A percentile compares a stretch with the other conserved stretches of the same genome.
Evolutionary conservation across 176 grass and related monocot genomes (phyloP).

Genomic region (Lolium multiflorum): DNA sequence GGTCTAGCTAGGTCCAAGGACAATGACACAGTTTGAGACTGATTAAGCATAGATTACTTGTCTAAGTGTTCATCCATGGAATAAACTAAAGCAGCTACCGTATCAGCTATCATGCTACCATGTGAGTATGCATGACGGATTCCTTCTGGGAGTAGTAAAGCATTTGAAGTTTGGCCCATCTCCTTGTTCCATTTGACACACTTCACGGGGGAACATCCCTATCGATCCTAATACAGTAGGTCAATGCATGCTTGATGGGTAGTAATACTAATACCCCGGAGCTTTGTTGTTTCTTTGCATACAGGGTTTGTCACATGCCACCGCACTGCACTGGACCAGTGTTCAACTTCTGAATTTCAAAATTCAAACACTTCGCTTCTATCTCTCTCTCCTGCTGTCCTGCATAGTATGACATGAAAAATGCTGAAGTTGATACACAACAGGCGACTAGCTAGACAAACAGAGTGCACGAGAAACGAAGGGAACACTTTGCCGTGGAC

Average conservation of each 20-base stretch:
- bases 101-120: neutral
- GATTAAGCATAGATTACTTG: neutral
- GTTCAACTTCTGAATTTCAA: neutral
- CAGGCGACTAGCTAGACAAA: neutral
- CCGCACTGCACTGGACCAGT: neutral
- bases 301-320: neutral
- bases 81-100: conserved; percentile 36
- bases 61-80: neutral
- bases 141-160: conserved; percentile 13
- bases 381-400: neutral
- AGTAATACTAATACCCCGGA: neutral
- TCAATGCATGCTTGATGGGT: conserved; percentile 42
- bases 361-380: neutral
- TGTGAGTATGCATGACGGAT: conserved; percentile 13
- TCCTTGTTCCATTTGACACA: conserved; percentile 53
- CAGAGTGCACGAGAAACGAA: conserved; percentile 42
- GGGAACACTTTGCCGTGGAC: neutral
- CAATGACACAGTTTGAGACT: neutral
- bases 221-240: conserved; percentile 10
- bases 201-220: conserved; percentile 40
- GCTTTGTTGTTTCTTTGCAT: neutral
- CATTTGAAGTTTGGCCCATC: conserved; percentile 48
- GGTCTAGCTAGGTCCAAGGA: conserved; percentile 29
- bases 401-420: too few relatives aligned
- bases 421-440: too few relatives aligned